Evolutionary conservation across 169 alveolate genomes (phyloP).

Genomic region (Plasmodium vivax): DNA sequence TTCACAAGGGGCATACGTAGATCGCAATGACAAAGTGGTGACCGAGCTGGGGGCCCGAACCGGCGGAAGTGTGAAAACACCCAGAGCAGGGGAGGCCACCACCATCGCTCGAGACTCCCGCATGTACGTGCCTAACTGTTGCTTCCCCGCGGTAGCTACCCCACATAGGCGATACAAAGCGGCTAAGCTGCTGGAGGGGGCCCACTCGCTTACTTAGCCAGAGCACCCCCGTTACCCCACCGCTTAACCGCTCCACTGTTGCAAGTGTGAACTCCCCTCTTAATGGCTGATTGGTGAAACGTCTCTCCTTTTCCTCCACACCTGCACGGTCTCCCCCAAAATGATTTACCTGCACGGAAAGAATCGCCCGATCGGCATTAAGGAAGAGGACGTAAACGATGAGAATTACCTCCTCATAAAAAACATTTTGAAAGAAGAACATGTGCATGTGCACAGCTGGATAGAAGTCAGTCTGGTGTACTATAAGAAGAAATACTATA

Average conservation of each 20-base stretch:
- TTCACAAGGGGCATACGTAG: not conserved
- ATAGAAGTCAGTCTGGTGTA: constrained; percentile 19
- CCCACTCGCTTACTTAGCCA: not conserved
- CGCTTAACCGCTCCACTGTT: not conserved
- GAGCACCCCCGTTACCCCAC: not conserved
- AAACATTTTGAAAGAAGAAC: constrained; percentile 25
- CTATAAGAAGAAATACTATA: constrained; percentile 36
- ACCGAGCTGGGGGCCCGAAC: not conserved
- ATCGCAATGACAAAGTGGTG: not conserved
- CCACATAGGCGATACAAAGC: not conserved
- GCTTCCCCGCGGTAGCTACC: not conserved
- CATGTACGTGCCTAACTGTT: not conserved
- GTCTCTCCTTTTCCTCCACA: not conserved
- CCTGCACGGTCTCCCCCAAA: not conserved
- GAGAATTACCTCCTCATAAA: constrained; percentile 41
- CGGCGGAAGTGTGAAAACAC: not conserved
- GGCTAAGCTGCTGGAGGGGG: not conserved
- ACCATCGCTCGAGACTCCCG: not conserved
- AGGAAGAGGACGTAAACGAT: constrained; percentile 57
- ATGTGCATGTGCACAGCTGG: constrained; percentile 40
- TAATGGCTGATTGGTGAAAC: too few relatives aligned
- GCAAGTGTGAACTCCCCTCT: not conserved
- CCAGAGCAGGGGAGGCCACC: not conserved
- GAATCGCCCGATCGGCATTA: constrained; percentile 10
- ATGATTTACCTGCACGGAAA: constrained; percentile 43